These are phyloP conservation scores for Crithidia thermophila DNA, from an alignment of 208 protist species.

Conservation along the genomic window DNA sequence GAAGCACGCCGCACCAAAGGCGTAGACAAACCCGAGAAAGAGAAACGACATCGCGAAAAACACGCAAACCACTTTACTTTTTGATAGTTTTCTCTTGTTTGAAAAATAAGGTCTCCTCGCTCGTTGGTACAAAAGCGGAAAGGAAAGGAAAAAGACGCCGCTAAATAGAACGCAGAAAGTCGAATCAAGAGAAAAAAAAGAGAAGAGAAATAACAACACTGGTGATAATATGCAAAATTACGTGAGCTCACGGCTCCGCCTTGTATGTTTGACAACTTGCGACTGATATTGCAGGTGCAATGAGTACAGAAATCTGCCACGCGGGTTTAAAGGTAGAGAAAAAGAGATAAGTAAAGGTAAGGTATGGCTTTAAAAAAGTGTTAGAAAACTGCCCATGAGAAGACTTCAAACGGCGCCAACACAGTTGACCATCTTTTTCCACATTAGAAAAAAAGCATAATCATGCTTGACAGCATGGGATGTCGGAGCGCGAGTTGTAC, in stretches of 20 bases:
- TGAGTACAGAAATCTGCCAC: no score
- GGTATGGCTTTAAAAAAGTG: no score
- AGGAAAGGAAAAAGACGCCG: background rate
- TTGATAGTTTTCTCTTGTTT: no score
- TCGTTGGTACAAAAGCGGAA: background rate
- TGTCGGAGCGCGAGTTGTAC: no score
- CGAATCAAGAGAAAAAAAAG: background rate
- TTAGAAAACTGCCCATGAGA: no score
- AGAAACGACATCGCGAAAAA: constrained; percentile 18
- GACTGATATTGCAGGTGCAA: no score
- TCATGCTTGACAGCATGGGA: background rate
- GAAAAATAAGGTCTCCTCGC: background rate
- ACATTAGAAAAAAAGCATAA: background rate
- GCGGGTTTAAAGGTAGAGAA: no score
- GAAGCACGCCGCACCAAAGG: constrained; percentile 40
- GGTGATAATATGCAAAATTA: no score
- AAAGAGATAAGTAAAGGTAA: no score
- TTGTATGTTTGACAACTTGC: no score
- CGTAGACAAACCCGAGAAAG: constrained; percentile 37
- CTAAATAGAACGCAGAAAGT: background rate
- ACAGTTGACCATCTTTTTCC: background rate
- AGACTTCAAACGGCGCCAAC: no score
- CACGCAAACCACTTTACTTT: background rate
- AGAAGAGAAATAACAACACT: background rate
- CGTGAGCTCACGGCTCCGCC: no score